Base-by-base conservation (phyloP, 192 early-diverging fungal genomes). In the Coemansia sp. region DNA sequence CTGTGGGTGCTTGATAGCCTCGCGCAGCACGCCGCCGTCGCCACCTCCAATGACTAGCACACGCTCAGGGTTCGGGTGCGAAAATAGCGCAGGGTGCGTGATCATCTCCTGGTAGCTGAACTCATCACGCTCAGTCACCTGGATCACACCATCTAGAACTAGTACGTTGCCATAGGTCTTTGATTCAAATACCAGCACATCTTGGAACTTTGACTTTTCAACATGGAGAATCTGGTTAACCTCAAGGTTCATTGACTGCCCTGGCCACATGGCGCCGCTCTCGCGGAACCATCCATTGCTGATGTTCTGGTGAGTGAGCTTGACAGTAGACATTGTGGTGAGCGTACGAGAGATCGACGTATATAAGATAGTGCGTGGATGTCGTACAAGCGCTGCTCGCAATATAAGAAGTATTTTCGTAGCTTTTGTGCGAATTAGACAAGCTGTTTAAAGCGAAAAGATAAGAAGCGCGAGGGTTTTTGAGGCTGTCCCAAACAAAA, bases 21-120 rank as follows among this genome's bases (percentile, higher is more conserved):
- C 97, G 71, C 97, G 94, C 47, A 99, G 86, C 30, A 99, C 97
- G 66, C 97, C 97, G 71, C 97, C 97, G 78, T 99, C 97, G 63
- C 97, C 97, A 65, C 97, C 97, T 63, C 97, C 97, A 84, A 99
- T 95, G 55, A 99, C 97, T 62, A 99, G 87, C 41, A 97, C 92
- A 82, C 95, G 90, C 77, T 90, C 88, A 55, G 97, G 97, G 85
- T 94, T 85, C 56, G 96, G 91, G 82, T 99, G 97, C 52, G 91
- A 83, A 73, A 91, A 96, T 76, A 99, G 82, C 21, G 97, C 92
- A 27, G 95, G 81, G 67, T 99, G 96, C 54, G 96, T 92, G 83
- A 99, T 99, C 96, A 98, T 99, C 84, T 99, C 97, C 83, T 99
- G 97, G 85, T 98, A 98, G 82, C 94, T 87, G 76, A 97, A 97